Conservation (phyloP, 2,329 filamentous ascomycete species). For the Fusarium cicatricum region DNA sequence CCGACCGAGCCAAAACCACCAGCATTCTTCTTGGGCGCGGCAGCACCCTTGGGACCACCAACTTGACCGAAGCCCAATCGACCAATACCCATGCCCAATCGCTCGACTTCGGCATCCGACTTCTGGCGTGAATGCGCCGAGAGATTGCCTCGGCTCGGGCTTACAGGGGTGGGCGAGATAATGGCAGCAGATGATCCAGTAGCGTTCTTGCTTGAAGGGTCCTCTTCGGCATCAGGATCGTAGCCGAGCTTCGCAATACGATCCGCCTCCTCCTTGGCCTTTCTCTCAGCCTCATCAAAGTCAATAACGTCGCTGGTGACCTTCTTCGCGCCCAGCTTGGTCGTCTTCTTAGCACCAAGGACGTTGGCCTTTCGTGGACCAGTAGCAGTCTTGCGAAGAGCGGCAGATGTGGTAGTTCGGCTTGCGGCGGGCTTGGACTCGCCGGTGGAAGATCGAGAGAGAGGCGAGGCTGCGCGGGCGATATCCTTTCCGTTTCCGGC, state of each 20-base stretch:
- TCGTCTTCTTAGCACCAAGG: slow-evolving; percentile 82
- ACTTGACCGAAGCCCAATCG: slow-evolving; percentile 90
- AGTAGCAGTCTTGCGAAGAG: slow-evolving; percentile 78
- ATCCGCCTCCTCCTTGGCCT: slow-evolving; percentile 96
- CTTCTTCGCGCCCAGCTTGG: slow-evolving; percentile 93
- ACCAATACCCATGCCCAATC: slow-evolving; percentile 87
- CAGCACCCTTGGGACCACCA: slow-evolving; percentile 67
- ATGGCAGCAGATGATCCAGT: slow-evolving; percentile 68
- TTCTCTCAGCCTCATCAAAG: slow-evolving; percentile 97
- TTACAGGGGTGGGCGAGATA: slow-evolving; percentile 77
- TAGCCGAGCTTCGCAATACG: slow-evolving; percentile 95
- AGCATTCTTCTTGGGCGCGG: slow-evolving; percentile 72
- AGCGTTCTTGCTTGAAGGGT: slow-evolving; percentile 54
- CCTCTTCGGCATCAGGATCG: slow-evolving; percentile 86
- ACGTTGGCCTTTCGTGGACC: slow-evolving; percentile 84
- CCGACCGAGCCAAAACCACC: slow-evolving; percentile 89
- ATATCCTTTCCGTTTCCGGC: slow-evolving; percentile 76
- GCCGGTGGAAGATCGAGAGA: slow-evolving; percentile 67
- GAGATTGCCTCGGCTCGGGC: slow-evolving; percentile 66
- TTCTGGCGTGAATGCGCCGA: slow-evolving; percentile 65
- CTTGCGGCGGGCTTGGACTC: slow-evolving; percentile 69
- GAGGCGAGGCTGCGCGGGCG: slow-evolving; percentile 83
- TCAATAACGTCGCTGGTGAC: slow-evolving; percentile 82
- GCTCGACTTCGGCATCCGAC: slow-evolving; percentile 81
- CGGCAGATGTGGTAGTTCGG: slow-evolving; percentile 78